Evolutionary conservation across 805 yeast genomes (phyloP), one percentile per base, ranked within the genome.

Genomic region (Millerozyma miso): DNA sequence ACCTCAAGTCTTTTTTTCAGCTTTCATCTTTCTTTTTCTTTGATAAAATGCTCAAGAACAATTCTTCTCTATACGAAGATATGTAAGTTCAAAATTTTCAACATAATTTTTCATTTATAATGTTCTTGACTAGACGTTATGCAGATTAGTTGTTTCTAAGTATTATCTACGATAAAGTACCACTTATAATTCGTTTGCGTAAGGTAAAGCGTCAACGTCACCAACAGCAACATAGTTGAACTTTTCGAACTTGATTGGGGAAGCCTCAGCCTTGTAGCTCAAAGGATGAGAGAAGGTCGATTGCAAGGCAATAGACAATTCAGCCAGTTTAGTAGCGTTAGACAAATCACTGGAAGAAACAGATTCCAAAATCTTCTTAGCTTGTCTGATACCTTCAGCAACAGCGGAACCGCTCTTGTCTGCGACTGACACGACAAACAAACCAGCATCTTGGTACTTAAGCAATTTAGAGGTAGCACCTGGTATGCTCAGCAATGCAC

Each of bases 211-310:
- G 61, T 81, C 83, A 48, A 84, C 80, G 67, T 88, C 84, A 70
- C 98, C 99, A 49, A 88, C 83, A 50, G 93, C 97, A 52, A 84
- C 93, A 60, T 85, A 83, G 73, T 83, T 88, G 74, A 82, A 83
- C 59, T 80, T 80, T 51, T 75, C 76, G 47, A 85, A 56, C 59
- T 77, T 72, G 45, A 53, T 60, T 37, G 60, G 56, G 39, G 65
- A 60, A 36, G 67, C 63, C 43, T 62, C 60, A 33, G 70, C 55
- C 45, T 62, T 54, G 44, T 62, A 51, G 17, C 52, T 53, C 33
- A 56, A 50, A 37, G 71, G 67, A 50, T 50, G 38, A 46, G 59
- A 67, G 50, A 59, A 59, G 31, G 64, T 51, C 34, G 65, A 55
- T 59, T 71, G 73, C 58, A 71, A 69, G 29, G 74, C 76, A 41